Evolutionary conservation across 106 monocot species (phyloP), one percentile per base, ranked within the genome.

Genomic region (Vanilla planifolia): DNA sequence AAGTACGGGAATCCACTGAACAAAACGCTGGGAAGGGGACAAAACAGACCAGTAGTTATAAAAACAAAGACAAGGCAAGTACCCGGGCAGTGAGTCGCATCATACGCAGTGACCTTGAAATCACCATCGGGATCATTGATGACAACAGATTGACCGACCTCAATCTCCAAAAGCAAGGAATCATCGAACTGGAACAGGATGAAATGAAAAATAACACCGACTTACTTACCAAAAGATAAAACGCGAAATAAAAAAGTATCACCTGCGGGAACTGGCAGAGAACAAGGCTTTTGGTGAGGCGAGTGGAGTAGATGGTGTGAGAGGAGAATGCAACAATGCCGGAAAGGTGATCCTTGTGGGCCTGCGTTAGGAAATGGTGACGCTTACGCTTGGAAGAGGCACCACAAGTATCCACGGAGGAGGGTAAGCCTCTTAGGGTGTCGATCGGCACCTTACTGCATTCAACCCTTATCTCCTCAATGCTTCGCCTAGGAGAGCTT

Each of bases 331-430:
- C 21, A 43, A 62, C 55, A 56, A 82, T 29, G 63, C 82, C 76
- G 51, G 74, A 53, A 45, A 88, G 84, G 51, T 98, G 98, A 50
- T 98, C 98, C 17, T 58, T 59, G 71, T 98, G 98, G 51, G 98
- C 87, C 71, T 98, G 98, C 34, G 87, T 98, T 55, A 98, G 77
- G 81, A 98, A 98, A 46, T 77, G 84, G 71, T 92, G 74, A 8
- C 98, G 76, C 88, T 88, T 91, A 71, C 69, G 55, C 29, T 35
- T 27, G 14, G 91, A 76, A 8, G 67, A 61, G 16, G 76, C 55
- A n/a, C 75, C 85, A 91, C 98, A 98, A 28, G 98, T 98, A 59
- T 98, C 98, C 50, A 98, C 91, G 36, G 98, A 86, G 92, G 92
- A 98, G 3, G 98, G 88, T 11, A 98, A 77, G 0, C 98, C 88